Percentiles rank a stretch among this genome's conserved stretches.
Evolutionary conservation across 2,329 filamentous ascomycete genomes (phyloP).

Genomic region (Trichoderma atrobrunneum): DNA sequence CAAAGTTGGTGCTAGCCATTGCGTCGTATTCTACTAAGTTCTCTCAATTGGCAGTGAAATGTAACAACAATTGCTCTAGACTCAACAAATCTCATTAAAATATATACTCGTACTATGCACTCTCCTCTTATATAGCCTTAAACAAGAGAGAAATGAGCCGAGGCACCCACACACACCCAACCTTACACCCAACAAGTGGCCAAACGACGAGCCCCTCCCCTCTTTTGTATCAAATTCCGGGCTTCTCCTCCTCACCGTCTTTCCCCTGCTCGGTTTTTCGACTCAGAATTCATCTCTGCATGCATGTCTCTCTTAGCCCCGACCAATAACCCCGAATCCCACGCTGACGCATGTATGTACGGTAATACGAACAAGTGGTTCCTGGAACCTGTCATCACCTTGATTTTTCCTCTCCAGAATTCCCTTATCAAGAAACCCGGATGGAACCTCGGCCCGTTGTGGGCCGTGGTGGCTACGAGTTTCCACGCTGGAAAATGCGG

Average conservation of each 20-base stretch:
- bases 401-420: not conserved
- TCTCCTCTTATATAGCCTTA: not conserved
- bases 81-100: not conserved
- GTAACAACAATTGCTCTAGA: not conserved
- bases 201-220: not conserved
- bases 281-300: not conserved
- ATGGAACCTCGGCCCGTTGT: not conserved
- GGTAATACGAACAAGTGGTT: not conserved
- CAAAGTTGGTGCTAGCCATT: constrained; percentile 30
- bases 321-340: not conserved
- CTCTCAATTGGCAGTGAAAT: not conserved
- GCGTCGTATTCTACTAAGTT: not conserved
- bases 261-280: not conserved
- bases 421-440: not conserved
- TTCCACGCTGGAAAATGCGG: not conserved
- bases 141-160: not conserved
- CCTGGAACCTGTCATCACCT: not conserved
- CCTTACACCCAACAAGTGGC: not conserved
- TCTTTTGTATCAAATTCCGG: not conserved
- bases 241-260: not conserved
- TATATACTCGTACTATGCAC: not conserved
- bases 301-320: not conserved
- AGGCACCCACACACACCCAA: not conserved
- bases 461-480: not conserved
- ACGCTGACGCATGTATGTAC: not conserved